A percentile compares a stretch with the other conserved stretches of the same genome.
phyloP scores from a whole-genome alignment of 1,139 yeast genomes.

The Kodamaea plutei region DNA sequence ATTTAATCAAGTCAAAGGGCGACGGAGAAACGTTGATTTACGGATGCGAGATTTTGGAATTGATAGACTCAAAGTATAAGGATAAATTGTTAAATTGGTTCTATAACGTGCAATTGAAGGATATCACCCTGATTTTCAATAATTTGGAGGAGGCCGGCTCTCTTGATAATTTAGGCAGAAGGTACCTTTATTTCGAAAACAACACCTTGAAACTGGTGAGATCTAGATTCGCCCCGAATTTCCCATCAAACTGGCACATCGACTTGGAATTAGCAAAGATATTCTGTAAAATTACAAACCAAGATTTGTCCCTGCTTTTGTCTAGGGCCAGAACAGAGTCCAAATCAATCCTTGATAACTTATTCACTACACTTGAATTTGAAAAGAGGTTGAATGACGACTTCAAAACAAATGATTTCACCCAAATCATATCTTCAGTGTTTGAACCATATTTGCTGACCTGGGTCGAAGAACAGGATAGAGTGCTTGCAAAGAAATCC shows the following conservation, averaged over 20 bases:
- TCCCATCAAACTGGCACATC: conserved; percentile 73
- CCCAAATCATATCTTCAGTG: conserved; percentile 59
- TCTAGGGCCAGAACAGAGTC: conserved; percentile 8
- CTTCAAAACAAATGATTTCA: conserved; percentile 42
- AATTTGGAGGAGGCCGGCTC: conserved; percentile 90
- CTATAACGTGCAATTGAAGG: conserved; percentile 64
- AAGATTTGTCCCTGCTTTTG: conserved; percentile 45
- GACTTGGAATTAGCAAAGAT: conserved; percentile 53
- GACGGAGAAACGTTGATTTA: conserved; percentile 37
- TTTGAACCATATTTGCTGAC: conserved; percentile 81
- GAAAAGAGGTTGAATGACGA: conserved; percentile 66
- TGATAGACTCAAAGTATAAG: conserved; percentile 57
- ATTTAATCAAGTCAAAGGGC: conserved; percentile 25
- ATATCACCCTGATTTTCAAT: conserved; percentile 70
- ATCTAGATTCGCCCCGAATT: conserved; percentile 46
- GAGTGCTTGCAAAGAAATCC: conserved; percentile 55
- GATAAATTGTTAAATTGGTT: conserved; percentile 72
- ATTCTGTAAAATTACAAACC: conserved; percentile 68
- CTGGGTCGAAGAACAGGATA: conserved; percentile 89
- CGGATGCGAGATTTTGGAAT: conserved; percentile 72
- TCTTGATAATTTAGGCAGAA: conserved; percentile 74
- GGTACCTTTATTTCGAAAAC: conserved; percentile 72
- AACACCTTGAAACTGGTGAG: conserved; percentile 62
- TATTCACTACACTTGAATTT: conserved; percentile 54
- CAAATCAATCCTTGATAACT: conserved; percentile 17